phyloP scores from a whole-genome alignment of 2,329 filamentous ascomycete species.

The Dactylellina haptotyla region DNA sequence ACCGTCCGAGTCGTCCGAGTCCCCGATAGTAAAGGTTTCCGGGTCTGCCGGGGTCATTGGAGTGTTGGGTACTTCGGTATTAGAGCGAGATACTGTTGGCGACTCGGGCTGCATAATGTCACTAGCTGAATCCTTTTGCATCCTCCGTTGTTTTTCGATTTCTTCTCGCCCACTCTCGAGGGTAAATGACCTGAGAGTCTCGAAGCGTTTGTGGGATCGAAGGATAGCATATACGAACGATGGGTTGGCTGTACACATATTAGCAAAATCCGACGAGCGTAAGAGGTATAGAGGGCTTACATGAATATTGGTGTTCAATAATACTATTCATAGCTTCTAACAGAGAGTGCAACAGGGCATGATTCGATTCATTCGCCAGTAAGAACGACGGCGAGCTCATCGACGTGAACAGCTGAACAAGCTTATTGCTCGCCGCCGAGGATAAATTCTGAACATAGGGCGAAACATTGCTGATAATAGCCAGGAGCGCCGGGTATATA shows the following conservation, averaged over 20 bases:
- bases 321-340: constrained; percentile 90
- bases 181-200: constrained; percentile 85
- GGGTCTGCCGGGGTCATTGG: constrained; percentile 50
- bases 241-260: constrained; percentile 72
- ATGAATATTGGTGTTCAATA: constrained; percentile 84
- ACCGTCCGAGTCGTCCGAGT: constrained; percentile 76
- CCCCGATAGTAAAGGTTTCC: constrained; percentile 85
- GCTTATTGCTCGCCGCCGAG: constrained; percentile 77
- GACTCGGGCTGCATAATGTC: constrained; percentile 48
- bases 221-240: constrained; percentile 82
- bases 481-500: constrained; percentile 89
- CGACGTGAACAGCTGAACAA: constrained; percentile 86
- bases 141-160: constrained; percentile 80
- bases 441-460: constrained; percentile 83
- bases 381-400: constrained; percentile 95
- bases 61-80: neutral
- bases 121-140: constrained; percentile 71
- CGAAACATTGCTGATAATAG: constrained; percentile 92
- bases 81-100: constrained; percentile 3
- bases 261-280: constrained; percentile 43
- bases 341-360: constrained; percentile 79
- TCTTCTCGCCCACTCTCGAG: constrained; percentile 92
- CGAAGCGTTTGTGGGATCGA: constrained; percentile 82
- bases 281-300: constrained; percentile 65
- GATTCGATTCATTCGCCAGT: constrained; percentile 90